Evolutionary conservation across 2,329 filamentous ascomycete genomes (phyloP).

Genomic region (Microcyclosporella mali): DNA sequence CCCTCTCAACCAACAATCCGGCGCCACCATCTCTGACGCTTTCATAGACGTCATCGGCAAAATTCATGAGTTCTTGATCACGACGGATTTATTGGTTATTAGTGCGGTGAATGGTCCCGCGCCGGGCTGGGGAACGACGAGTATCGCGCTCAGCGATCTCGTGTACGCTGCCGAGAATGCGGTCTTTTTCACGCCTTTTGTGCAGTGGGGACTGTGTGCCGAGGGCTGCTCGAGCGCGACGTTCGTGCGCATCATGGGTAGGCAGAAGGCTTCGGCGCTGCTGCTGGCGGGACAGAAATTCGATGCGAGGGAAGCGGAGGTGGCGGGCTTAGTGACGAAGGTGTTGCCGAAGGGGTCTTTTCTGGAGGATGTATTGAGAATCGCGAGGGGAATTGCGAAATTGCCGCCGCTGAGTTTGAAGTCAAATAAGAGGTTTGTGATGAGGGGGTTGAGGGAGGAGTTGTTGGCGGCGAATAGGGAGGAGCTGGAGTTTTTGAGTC

Average conservation of each 20-base stretch:
- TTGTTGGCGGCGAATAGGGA: conserved; percentile 17
- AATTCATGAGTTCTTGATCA: conserved; percentile 19
- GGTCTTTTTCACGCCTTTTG: conserved; percentile 23
- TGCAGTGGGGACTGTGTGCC: conserved; percentile 22
- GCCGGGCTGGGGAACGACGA: conserved; percentile 14
- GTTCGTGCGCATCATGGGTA: conserved; percentile 17
- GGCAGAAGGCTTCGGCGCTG: conserved; percentile 19
- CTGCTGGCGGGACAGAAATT: conserved; percentile 18
- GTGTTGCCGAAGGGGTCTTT: conserved; percentile 15
- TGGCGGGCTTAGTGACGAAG: conserved; percentile 17
- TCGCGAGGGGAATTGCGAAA: conserved; percentile 16
- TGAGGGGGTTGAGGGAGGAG: conserved; percentile 14
- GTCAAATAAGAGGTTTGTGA: conserved; percentile 17
- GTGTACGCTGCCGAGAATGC: conserved; percentile 19
- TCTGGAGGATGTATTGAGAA: conserved; percentile 15
- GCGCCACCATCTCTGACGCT: conserved; percentile 16
- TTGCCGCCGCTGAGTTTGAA: conserved; percentile 17
- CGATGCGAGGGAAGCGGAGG: conserved; percentile 15
- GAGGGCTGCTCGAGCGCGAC: conserved; percentile 19
- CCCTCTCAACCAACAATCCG: conserved; percentile 9
- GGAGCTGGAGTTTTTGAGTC: conserved; percentile 16
- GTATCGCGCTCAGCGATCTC: conserved; percentile 18
- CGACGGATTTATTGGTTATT: conserved; percentile 17
- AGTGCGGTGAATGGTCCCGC: conserved; percentile 21
- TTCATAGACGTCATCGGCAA: conserved; percentile 11